These are phyloP conservation scores for Annulohypoxylon maeteangense DNA, from an alignment of 495 filamentous ascomycete species.

Conservation along the genomic window DNA sequence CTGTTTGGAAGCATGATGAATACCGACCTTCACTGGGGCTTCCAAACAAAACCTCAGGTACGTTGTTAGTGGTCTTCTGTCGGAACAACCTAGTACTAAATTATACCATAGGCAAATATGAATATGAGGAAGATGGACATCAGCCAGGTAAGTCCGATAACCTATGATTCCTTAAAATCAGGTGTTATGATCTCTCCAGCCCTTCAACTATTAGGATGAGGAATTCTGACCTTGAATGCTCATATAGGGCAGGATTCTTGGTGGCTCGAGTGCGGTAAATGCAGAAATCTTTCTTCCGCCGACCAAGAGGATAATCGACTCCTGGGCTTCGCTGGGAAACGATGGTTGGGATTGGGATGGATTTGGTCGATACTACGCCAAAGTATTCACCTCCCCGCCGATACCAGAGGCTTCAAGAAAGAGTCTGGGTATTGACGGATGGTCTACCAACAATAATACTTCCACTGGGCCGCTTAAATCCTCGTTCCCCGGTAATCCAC, in stretches of 20 bases:
- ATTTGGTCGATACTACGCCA: conserved; percentile 58
- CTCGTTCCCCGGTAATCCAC: conserved; percentile 50
- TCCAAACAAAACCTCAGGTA: conserved; percentile 1
- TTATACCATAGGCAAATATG: not conserved
- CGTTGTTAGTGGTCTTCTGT: not conserved
- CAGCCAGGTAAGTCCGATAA: not conserved
- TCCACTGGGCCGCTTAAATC: conserved; percentile 54
- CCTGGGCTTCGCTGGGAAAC: conserved; percentile 66
- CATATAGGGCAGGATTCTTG: not conserved
- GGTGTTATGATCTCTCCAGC: not conserved
- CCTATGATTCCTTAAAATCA: no score
- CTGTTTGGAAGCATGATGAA: not conserved
- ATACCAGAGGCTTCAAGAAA: conserved; percentile 38
- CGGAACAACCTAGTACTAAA: not conserved
- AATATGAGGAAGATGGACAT: not conserved
- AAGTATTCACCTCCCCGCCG: conserved; percentile 47
- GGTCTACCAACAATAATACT: conserved; percentile 6
- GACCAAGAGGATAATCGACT: conserved; percentile 57
- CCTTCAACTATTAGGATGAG: not conserved
- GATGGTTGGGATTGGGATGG: conserved; percentile 62
- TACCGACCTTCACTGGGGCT: not conserved
- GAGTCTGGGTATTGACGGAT: conserved; percentile 36
- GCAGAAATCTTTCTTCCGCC: conserved; percentile 54
- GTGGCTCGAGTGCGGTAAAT: conserved; percentile 4
- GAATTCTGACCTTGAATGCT: not conserved